phyloP scores from a whole-genome alignment of 1,139 yeast genomes.

The Debaryomyces psychrophilus region DNA sequence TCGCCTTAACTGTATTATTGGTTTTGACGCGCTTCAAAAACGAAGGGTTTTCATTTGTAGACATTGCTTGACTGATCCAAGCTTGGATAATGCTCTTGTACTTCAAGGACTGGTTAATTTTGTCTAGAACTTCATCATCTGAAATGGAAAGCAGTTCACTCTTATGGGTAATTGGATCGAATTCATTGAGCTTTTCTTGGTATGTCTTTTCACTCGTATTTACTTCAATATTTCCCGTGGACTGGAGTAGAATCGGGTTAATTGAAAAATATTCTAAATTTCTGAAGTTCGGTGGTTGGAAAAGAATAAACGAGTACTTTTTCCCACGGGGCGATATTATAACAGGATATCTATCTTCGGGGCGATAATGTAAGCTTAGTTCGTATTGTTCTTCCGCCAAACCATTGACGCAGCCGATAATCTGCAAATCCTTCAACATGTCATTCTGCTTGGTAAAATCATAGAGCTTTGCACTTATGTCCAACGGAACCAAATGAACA shows the following conservation, averaged over 20 bases:
- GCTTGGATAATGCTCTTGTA: slow-evolving; percentile 18
- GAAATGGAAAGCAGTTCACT: slow-evolving; percentile 22
- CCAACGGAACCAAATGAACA: slow-evolving; percentile 21
- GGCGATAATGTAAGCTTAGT: slow-evolving; percentile 15
- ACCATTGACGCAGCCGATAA: slow-evolving; percentile 27
- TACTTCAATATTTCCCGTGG: slow-evolving; percentile 33
- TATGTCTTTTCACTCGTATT: slow-evolving; percentile 8
- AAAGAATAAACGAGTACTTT: slow-evolving; percentile 51
- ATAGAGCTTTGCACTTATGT: background rate
- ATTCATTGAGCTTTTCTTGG: slow-evolving; percentile 11
- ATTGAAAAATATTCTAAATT: slow-evolving; percentile 81
- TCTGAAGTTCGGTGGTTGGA: slow-evolving; percentile 72
- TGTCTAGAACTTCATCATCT: slow-evolving; percentile 35
- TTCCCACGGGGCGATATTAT: slow-evolving; percentile 2
- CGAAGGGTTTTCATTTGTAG: background rate
- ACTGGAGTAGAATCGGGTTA: slow-evolving; percentile 69
- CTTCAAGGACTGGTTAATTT: slow-evolving; percentile 35
- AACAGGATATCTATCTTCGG: slow-evolving; percentile 13
- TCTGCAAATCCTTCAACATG: slow-evolving; percentile 18
- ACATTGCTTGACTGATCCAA: slow-evolving; percentile 5
- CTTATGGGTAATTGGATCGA: slow-evolving; percentile 6
- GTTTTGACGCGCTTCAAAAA: background rate
- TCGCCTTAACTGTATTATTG: background rate
- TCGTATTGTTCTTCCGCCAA: slow-evolving; percentile 9
- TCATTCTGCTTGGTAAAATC: background rate